Percentiles rank a stretch among this genome's conserved stretches.
phyloP scores from a whole-genome alignment of 176 grass and related monocot species.

The Oryza glaberrima region DNA sequence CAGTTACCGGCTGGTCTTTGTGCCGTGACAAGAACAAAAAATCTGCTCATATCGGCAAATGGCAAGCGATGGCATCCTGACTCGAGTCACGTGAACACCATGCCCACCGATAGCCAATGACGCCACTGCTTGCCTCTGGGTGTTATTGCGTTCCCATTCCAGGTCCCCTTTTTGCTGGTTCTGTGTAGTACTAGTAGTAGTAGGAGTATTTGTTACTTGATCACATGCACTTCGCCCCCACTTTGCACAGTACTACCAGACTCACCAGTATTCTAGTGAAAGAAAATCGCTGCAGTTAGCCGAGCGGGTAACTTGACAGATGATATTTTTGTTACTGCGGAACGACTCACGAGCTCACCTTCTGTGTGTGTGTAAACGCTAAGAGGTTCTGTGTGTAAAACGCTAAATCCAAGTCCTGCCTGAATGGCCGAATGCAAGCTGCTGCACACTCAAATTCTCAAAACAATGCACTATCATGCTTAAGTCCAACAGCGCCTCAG shows the following conservation, averaged over 20 bases:
- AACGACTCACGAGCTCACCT: no score
- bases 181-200: no score
- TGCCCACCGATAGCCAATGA: background rate
- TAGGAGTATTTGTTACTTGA: background rate
- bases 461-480: background rate
- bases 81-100: conserved; percentile 41
- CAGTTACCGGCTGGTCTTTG: background rate
- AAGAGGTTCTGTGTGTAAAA: no score
- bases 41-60: background rate
- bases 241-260: background rate
- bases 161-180: background rate
- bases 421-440: background rate
- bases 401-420: background rate
- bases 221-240: background rate
- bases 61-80: background rate
- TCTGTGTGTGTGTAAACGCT: no score
- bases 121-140: background rate
- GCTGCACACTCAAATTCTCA: background rate
- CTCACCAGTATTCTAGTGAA: background rate
- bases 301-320: background rate
- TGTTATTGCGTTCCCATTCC: background rate
- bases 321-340: background rate
- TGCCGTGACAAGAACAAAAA: background rate
- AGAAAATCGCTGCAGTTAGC: background rate
- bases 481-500: background rate